Base-by-base conservation (phyloP, 805 yeast species). In the Saccharomycopsis amapae region DNA sequence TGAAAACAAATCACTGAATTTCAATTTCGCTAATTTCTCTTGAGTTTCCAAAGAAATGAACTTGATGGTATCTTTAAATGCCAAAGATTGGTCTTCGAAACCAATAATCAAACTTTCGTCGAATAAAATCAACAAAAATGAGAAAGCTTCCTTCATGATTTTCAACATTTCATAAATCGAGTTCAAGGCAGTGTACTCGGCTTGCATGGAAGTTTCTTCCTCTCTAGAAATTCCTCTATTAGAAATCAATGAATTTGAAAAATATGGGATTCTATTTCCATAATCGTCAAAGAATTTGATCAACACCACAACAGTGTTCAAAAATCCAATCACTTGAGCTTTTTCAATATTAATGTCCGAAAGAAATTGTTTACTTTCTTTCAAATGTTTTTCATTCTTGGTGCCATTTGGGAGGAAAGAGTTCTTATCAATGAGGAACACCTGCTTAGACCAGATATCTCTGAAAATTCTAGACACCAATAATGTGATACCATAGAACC, bases 141-240 rank as follows among this genome's bases (percentile, higher is more conserved):
- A 87, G 26, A 90, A 68, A 0, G 95, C 95, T 63, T 93, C 97
- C 55, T 86, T 85, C 63, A 87, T 78, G 5, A 86, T 79, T 45
- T 75, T 77, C 46, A 89, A 72, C 7, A 89, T 74, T 56, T 84
- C 80, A 38, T 85, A 69, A 32, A 93, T 65, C 0, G 96, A 79
- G 23, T 80, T 79, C 53, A 90, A 76, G 5, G 95, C 96, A 56
- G 87, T 79, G 56, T 86, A 88, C 60, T 93, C 98, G 1, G 96
- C 95, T 62, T 93, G 89, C 45, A 78, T 67, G 37, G 88, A 81
- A 36, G 83, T 78, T 53, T 84, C 90, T 32, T 76, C 74, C 23
- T 48, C 54, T 39, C 42, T 44, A 10, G 50, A 42, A 15, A 43
- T 42, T 17, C 47, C 35, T 35, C 42, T 41, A 34, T 45, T 45